Evolutionary conservation across 441 rosid genomes (phyloP).

Genomic region (Corymbia citriodora): DNA sequence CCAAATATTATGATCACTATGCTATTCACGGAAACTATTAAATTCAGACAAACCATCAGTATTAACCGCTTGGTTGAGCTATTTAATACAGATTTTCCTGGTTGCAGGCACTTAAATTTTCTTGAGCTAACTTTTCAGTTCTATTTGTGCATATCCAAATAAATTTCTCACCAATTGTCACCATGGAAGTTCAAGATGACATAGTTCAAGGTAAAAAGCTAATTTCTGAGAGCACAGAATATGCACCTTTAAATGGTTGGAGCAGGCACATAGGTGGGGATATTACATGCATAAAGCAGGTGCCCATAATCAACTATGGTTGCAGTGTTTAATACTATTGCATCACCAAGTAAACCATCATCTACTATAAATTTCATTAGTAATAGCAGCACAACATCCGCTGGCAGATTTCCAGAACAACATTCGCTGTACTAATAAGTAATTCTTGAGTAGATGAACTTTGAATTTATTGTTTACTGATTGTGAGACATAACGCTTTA

Average conservation of each 20-base stretch:
- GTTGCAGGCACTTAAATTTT: not conserved
- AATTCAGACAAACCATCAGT: not conserved
- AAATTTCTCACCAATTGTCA: not conserved
- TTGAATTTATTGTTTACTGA: not conserved
- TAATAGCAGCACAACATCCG: not conserved
- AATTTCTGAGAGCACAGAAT: not conserved
- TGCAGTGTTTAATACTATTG: not conserved
- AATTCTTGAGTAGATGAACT: not conserved
- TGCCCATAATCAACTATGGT: not conserved
- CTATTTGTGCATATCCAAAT: not conserved
- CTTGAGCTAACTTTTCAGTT: not conserved
- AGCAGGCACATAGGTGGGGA: not conserved
- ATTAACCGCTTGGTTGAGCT: not conserved
- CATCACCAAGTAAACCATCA: not conserved
- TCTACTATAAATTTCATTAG: not conserved
- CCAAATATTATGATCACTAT: not conserved
- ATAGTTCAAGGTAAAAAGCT: not conserved
- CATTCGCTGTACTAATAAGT: not conserved
- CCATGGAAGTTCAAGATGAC: not conserved
- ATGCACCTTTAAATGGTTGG: not conserved
- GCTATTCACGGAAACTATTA: not conserved
- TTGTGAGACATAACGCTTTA: not conserved
- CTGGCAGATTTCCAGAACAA: not conserved
- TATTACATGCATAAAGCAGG: not conserved
- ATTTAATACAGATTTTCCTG: not conserved